Percentiles rank a stretch among this genome's conserved stretches.
phyloP scores from a whole-genome alignment of 306 rosid genomes.

The Cucumis sativus region Cucumber_9930_V3 NC_026661.2:9753001-9753500 shows the following conservation, averaged over 20 bases:
- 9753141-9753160: background rate
- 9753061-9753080: background rate
- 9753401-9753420: background rate
- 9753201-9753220: background rate
- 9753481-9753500: too few relatives aligned
- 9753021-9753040: background rate
- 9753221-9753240: background rate
- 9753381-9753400: background rate
- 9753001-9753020: background rate
- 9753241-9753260: background rate
- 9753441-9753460: background rate
- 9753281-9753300: background rate
- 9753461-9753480: background rate
- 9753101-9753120: background rate
- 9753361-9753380: background rate
- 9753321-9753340: background rate
- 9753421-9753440: background rate
- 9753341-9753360: background rate
- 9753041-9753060: background rate
- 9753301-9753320: background rate
- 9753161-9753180: background rate
- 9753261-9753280: background rate
- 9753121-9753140: background rate
- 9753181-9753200: conserved; percentile 7
- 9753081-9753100: background rate